Base-by-base conservation (phyloP, 352 stramenopile species). In the Pythium vanterpoolii region DNA sequence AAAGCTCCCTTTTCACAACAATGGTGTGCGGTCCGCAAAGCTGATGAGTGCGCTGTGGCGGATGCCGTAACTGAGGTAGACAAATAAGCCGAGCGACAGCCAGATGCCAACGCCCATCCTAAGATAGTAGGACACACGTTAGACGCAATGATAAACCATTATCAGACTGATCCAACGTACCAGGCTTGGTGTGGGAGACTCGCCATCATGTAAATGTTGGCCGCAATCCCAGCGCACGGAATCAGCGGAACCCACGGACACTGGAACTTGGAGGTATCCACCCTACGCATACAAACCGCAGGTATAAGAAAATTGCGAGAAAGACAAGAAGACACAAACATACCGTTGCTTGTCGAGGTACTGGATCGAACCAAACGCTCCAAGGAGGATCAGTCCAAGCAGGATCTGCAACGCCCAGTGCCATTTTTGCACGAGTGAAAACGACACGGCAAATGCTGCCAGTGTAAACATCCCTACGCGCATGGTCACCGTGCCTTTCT, bases 51-150 rank as follows among this genome's bases (percentile, higher is more conserved):
- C 55, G 52, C 81, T 93, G 65, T 95, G 74, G 54, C 73, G 82
- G 19, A 94, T 86, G 54, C 84, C 84, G 44, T 93, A 96, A 50
- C 69, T 72, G 51, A 94, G 43, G 53, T 96, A 96, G 36, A 94
- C 56, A 6, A 79, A 33, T 14, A 91, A 54, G 1, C 86, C 86
- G 18, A 82, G 33, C 26, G 57, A 60, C 21, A 91, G 66, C 86
- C 86, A 96, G 10, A 89, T 82, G 8, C 73, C 45, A 24, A 96
- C 79, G 13, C 86, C 79, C n/a, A 85, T 60, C 84, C 83, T 93
- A 48, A 8, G 7, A 46, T 2, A n/a, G 34, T 27, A 39, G 9
- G 18, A 33, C 5, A 34, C 14, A 11, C n/a, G 7, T 52, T n/a
- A 52, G 46, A 18, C 34, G 10, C 33, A 26, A 26, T 46, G 39